These are phyloP conservation scores for Penicillium crustosum DNA, from an alignment of 2,329 filamentous ascomycete genomes.

Conservation along the genomic window DNA sequence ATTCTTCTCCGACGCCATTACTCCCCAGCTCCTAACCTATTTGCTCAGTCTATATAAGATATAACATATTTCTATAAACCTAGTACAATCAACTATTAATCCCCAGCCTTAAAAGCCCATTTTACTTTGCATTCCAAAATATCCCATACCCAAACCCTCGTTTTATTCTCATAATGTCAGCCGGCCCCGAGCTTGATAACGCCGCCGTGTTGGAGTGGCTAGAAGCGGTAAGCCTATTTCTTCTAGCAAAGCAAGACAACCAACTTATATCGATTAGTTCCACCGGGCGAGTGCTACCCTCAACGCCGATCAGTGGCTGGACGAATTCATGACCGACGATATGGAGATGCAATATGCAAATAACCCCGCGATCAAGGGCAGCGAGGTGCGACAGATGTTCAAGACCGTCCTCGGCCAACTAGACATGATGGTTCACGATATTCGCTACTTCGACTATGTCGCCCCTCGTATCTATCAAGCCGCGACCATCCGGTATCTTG, in stretches of 20 bases:
- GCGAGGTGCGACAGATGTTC: constrained; percentile 10
- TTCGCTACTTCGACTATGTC: constrained; percentile 10
- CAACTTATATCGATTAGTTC: not conserved
- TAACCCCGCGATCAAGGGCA: constrained; percentile 5
- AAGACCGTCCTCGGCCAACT: constrained; percentile 7
- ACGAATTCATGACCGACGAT: constrained; percentile 11
- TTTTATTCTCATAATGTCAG: not conserved
- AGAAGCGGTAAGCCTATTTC: not conserved
- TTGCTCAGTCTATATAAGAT: too few relatives aligned
- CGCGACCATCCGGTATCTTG: constrained; percentile 8
- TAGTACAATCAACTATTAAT: too few relatives aligned
- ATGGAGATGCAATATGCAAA: constrained; percentile 13
- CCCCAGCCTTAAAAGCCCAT: too few relatives aligned
- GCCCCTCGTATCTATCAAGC: constrained; percentile 11
- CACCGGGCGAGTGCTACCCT: constrained; percentile 6
- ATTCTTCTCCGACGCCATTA: too few relatives aligned
- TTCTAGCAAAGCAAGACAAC: not conserved
- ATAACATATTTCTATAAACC: too few relatives aligned
- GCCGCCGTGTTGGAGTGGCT: not conserved
- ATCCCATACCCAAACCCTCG: not conserved
- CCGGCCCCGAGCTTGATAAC: not conserved
- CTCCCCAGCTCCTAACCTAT: too few relatives aligned
- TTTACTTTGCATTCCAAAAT: not conserved
- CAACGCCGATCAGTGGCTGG: constrained; percentile 4
- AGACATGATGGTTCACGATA: constrained; percentile 6